These are phyloP conservation scores for Carex kokanica DNA, from an alignment of 176 grass and related monocot genomes.

Conservation along the genomic window DNA sequence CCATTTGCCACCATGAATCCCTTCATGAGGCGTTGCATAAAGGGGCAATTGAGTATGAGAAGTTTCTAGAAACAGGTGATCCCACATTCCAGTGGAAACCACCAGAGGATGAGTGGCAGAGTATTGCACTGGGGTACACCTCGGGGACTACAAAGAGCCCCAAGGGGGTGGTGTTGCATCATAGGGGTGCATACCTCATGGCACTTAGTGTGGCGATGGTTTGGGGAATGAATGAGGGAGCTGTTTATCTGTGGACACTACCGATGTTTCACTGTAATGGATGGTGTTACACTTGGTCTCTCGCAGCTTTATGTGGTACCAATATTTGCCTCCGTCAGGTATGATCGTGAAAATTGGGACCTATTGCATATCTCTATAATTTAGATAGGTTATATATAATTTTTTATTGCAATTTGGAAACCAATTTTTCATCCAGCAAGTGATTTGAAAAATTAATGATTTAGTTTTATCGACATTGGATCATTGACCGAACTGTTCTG, in stretches of 20 bases:
- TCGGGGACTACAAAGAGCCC: conserved; percentile 90
- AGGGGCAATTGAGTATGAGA: conserved; percentile 74
- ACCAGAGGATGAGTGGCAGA: conserved; percentile 89
- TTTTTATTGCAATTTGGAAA: neutral
- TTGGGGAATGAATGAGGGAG: conserved; percentile 67
- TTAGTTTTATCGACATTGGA: neutral
- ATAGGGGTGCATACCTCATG: conserved; percentile 89
- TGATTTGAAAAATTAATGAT: neutral
- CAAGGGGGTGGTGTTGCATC: conserved; percentile 80
- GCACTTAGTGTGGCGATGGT: conserved; percentile 64
- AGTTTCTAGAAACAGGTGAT: conserved; percentile 69
- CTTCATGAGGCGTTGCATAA: conserved; percentile 56
- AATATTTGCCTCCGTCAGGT: conserved; percentile 97
- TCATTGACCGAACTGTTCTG: neutral
- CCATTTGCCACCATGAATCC: conserved; percentile 43
- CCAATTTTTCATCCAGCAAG: neutral
- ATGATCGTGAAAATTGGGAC: neutral
- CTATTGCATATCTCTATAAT: neutral
- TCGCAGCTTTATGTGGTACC: conserved; percentile 85
- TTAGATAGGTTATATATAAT: neutral
- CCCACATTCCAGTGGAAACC: conserved; percentile 65
- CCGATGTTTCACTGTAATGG: conserved; percentile 99
- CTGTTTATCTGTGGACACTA: conserved; percentile 85
- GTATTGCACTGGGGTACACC: conserved; percentile 84
- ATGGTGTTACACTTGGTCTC: conserved; percentile 82